These are phyloP conservation scores for Solanum neorickii DNA, from an alignment of 257 asterid species.

Conservation along the genomic window DNA sequence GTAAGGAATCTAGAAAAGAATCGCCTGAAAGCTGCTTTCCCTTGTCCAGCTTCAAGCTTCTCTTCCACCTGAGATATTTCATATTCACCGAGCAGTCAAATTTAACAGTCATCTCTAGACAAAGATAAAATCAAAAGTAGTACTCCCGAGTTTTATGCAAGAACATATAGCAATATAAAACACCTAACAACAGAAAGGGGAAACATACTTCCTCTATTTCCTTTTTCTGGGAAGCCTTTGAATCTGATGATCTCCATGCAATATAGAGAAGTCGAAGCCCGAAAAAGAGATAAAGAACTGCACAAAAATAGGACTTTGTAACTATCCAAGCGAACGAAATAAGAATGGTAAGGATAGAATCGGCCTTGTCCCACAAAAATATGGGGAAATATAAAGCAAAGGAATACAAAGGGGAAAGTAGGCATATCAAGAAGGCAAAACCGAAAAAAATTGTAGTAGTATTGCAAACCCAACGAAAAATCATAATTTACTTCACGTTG, in stretches of 20 bases:
- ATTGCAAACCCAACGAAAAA: neutral
- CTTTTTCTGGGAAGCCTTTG: conserved; percentile 84
- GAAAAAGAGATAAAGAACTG: conserved; percentile 86
- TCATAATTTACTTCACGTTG: neutral
- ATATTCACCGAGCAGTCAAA: neutral
- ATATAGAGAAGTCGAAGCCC: conserved; percentile 89
- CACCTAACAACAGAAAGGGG: neutral
- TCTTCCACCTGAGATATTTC: conserved; percentile 54
- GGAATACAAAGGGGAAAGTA: neutral
- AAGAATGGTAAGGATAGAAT: neutral
- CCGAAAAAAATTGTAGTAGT: neutral
- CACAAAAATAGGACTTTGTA: conserved; percentile 8
- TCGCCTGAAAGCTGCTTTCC: conserved; percentile 59
- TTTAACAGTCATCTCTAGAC: neutral
- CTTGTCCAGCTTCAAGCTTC: conserved; percentile 82
- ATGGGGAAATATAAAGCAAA: neutral
- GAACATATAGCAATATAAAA: neutral
- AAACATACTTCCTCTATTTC: conserved; percentile 85
- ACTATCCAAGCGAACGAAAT: neutral
- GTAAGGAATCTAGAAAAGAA: conserved; percentile 79
- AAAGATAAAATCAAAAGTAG: neutral
- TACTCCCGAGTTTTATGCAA: neutral
- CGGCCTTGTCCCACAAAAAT: neutral
- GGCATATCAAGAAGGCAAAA: neutral
- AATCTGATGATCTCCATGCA: conserved; percentile 76